Evolutionary conservation across 2,329 filamentous ascomycete genomes (phyloP), one percentile per base, ranked within the genome.

Genomic region (Cadophora luteo-olivacea): DNA sequence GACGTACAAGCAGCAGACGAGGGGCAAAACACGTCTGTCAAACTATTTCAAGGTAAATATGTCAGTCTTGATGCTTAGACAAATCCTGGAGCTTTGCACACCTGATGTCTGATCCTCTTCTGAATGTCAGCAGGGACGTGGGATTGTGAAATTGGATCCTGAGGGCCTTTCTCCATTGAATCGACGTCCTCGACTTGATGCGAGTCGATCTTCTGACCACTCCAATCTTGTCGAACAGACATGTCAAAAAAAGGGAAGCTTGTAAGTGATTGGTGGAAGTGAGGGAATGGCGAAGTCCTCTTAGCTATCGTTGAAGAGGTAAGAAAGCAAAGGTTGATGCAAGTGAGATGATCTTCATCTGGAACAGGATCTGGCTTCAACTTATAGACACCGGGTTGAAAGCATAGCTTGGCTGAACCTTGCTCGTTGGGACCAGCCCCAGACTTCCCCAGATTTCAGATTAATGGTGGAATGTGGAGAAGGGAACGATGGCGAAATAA

Each of bases 1-100:
- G 12, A 72, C 25, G 49, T 73, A 73, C 11, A 73, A 61, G 22
- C 61, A 29, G 32, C 48, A 70, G 3, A 72, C 60, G 32, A 71
- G 36, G 12, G 71, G 67, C 9, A 71, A 52, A 32, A 71, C 60
- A 8, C 55, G 54, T 16, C 29, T 65, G 45, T 71, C 71, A 41
- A 73, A 71, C 71, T 74, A 58, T 3, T 14, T 14, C 29, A 16
- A 14, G 8, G 22, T 1, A 25, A n/a, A 24, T 16, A 16, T 5
- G 41, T 45, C 6, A 45, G 41, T 19, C 41, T 45, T 45, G 41
- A 2, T 16, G 7, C 4, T 11, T 16, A 19, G 41, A 45, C 41
- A 45, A 14, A 14, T 16, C 12, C 3, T 45, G 41, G 6, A 19
- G 9, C 49, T 52, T 11, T 36, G 29, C 32, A 16, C 38, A 36